Conservation (phyloP, 495 filamentous ascomycete species). For the Glarea lozoyensis region DNA sequence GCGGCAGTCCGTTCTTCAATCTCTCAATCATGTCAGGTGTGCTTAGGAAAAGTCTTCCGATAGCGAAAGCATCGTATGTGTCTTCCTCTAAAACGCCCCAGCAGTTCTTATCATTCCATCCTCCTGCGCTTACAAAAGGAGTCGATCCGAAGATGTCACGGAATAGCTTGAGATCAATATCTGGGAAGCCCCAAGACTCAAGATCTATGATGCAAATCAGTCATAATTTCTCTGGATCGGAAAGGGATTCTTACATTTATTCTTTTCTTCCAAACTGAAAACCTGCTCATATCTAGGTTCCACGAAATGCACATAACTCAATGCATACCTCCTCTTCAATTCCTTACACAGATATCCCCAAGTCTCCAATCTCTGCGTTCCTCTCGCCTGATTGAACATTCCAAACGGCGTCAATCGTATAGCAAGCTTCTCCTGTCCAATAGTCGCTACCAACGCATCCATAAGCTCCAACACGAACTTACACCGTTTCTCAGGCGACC, state of each 20-base stretch:
- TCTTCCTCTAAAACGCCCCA: constrained; percentile 36
- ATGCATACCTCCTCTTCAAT: constrained; percentile 35
- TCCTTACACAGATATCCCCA: constrained; percentile 40
- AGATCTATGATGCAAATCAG: constrained; percentile 24
- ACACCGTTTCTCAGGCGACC: constrained; percentile 39
- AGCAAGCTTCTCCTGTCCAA: constrained; percentile 24
- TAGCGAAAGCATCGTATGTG: constrained; percentile 29
- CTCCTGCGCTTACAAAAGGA: constrained; percentile 39
- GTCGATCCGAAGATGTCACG: constrained; percentile 37
- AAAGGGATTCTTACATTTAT: constrained; percentile 20
- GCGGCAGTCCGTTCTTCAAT: constrained; percentile 43
- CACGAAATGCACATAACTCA: constrained; percentile 45
- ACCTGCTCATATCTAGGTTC: constrained; percentile 47
- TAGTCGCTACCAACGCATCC: constrained; percentile 23
- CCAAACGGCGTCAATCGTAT: constrained; percentile 31
- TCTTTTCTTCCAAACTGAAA: constrained; percentile 34
- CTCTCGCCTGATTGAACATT: constrained; percentile 38
- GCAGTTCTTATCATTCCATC: constrained; percentile 37
- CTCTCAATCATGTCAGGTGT: constrained; percentile 23
- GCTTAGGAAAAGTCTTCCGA: constrained; percentile 13
- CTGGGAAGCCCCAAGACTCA: constrained; percentile 31
- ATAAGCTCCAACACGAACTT: constrained; percentile 39
- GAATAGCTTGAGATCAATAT: constrained; percentile 30
- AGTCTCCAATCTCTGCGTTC: constrained; percentile 33
- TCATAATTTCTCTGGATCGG: too few species aligned